Evolutionary conservation across 495 filamentous ascomycete genomes (phyloP), one percentile per base, ranked within the genome.

Genomic region (Hypoxylon fragiforme): DNA sequence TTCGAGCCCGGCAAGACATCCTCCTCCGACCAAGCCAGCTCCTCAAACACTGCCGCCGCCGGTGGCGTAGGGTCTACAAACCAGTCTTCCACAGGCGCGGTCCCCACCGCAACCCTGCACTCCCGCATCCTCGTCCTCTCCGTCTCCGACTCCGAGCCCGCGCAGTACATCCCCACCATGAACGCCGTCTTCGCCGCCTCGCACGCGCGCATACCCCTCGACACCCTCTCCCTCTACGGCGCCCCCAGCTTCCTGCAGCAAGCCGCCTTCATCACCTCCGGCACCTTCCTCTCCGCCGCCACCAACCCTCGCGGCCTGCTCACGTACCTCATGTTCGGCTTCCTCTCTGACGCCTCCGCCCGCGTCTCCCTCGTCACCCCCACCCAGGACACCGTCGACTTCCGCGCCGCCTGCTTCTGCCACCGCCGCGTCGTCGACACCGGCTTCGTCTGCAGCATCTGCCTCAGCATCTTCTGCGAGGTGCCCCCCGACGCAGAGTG

Each of bases 121-220:
- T 84, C 87, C n/a, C 88, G 95, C 32, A 95, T 97, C 63, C 69
- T 98, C 44, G 82, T 90, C 8, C 72, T 95, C 31, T 90, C 86
- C 39, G 89, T 91, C 22, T 90, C 89, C 18, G 87, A 87, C 54
- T 87, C 89, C 71, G 79, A 91, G 3, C 85, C 92, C 0, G 81
- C 86, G 22, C 92, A 97, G 68, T 98, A 98, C 73, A 97, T 97
- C 48, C 89, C 92, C 1, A 88, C 96, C 39, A 98, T 97, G 92
- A 98, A 97, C 74, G 80, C 84, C 57, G 95, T 97, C 32, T 98
- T 98, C 71, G 95, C 94, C 7, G 91, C 92, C 52, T 90, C 89
- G 59, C 86, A 92, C 44, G 75, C 90, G 42, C 79, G 78, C 54
- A 89, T 97, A 53, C 88, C 94, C 11, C 89, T 98, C 67, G 92